phyloP scores from a whole-genome alignment of 768 basidiomycete species.

The Panellus pusillus region DNA sequence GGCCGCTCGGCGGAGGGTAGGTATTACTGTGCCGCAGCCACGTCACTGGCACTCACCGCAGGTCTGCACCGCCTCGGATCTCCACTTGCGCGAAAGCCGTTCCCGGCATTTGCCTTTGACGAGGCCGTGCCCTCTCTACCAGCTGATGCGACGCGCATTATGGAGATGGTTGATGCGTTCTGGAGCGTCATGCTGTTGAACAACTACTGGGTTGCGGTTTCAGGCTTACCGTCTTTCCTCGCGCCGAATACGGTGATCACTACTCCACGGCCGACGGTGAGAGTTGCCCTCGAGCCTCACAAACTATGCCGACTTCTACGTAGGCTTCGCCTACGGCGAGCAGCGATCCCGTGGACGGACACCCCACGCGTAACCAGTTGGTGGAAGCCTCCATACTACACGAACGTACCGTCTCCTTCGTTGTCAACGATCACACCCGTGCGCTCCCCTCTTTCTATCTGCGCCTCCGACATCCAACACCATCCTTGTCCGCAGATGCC shows the following conservation, averaged over 20 bases:
- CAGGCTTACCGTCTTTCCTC: not conserved
- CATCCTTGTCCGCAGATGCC: too few species aligned
- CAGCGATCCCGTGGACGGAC: too few species aligned
- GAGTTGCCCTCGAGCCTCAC: too few species aligned
- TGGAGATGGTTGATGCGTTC: not conserved
- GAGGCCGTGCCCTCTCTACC: not conserved
- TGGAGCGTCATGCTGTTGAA: not conserved
- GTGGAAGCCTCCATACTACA: too few species aligned
- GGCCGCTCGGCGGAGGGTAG: not conserved
- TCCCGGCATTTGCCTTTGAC: not conserved
- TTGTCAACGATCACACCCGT: too few species aligned
- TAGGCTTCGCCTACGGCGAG: too few species aligned
- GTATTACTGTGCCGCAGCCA: not conserved
- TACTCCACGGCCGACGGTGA: not conserved
- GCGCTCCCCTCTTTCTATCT: too few species aligned
- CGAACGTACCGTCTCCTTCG: too few species aligned
- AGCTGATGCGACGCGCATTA: not conserved
- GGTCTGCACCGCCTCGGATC: not conserved
- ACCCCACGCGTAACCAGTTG: too few species aligned
- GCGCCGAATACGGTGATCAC: not conserved
- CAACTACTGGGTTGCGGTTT: conserved; percentile 1
- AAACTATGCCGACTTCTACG: too few species aligned
- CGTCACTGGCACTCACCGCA: not conserved
- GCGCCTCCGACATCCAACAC: too few species aligned
- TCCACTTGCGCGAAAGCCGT: not conserved